A percentile compares a stretch with the other conserved stretches of the same genome.
Conservation (phyloP, 2,329 filamentous ascomycete species). For the Neofusicoccum ribis region DNA sequence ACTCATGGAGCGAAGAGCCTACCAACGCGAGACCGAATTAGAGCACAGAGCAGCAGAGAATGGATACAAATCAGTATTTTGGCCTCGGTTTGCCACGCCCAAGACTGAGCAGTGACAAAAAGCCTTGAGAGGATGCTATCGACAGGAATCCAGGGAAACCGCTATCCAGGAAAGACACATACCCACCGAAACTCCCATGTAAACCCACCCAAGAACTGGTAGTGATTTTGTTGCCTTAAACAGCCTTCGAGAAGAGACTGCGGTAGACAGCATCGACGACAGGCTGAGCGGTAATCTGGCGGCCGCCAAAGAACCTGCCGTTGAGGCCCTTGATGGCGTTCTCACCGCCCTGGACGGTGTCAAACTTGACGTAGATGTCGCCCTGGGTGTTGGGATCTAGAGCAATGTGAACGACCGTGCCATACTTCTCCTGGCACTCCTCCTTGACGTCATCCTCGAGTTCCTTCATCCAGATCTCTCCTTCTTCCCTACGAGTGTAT, state of each 20-base stretch:
- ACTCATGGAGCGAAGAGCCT: neutral
- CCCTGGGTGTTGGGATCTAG: constrained; percentile 91
- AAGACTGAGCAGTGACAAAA: neutral
- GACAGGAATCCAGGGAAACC: constrained; percentile 8
- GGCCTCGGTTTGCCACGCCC: neutral
- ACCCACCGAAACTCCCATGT: constrained; percentile 12
- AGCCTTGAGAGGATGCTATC: neutral
- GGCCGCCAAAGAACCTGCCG: constrained; percentile 90
- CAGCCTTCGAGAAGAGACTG: constrained; percentile 63
- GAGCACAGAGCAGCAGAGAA: constrained; percentile 2
- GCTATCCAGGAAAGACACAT: constrained; percentile 16
- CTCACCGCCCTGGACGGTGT: constrained; percentile 89
- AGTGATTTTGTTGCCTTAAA: neutral
- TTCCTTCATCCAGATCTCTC: constrained; percentile 86
- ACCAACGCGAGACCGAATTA: neutral
- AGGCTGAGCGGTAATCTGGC: constrained; percentile 89
- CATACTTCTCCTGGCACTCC: constrained; percentile 95
- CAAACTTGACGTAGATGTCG: constrained; percentile 98
- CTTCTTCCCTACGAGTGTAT: constrained; percentile 69
- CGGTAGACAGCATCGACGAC: constrained; percentile 98
- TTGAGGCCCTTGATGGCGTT: constrained; percentile 98
- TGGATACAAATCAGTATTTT: constrained; percentile 1
- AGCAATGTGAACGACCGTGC: constrained; percentile 94
- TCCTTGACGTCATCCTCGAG: constrained; percentile 89
- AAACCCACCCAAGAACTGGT: neutral